Evolutionary conservation across 2,329 filamentous ascomycete genomes (phyloP), one percentile per base, ranked within the genome.

Genomic region (Capronia americana): DNA sequence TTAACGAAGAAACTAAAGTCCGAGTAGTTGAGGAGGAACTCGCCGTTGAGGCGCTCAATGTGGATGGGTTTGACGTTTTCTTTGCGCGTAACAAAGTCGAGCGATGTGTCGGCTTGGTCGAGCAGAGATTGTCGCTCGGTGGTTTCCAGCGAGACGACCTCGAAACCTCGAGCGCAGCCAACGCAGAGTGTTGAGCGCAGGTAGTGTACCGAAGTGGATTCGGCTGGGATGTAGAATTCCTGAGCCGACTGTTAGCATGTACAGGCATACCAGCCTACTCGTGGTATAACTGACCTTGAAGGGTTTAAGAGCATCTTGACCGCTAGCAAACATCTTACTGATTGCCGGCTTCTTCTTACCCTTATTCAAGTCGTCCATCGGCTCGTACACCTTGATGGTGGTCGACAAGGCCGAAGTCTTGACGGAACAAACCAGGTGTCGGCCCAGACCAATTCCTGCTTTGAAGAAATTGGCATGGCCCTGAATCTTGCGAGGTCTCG

Each of bases 1-100:
- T 99, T 98, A 76, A 99, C 95, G 75, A 98, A 99, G 87, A 99
- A 99, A 12, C 92, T 97, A 80, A 97, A 99, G 78, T 99, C 95
- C 4, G 92, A 95, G 81, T 99, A 99, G 79, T 97, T 98, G 70
- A 99, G 88, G 72, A 99, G 80, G 84, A 99, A 99, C 77, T 99
- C 95, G 77, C 94, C 93, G 73, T 96, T 96, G 76, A 98, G 89
- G 54, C 95, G 91, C 79, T 99, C 96, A 72, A 99, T 98, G 75
- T 98, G 94, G 70, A 99, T 96, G 2, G 95, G 94, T 77, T 92
- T 93, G 74, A 95, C 92, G 74, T 92, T 92, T 79, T 98, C 94
- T 77, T 95, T 95, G 65, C 93, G 88, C 24, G 93, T 91, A 57
- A 99, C 94, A 76, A 99, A 98, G 81, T 99, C 95, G 68, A 99